A percentile compares a stretch with the other conserved stretches of the same genome.
These are phyloP conservation scores for Phytophthora fragariae DNA, from an alignment of 352 stramenopile species.

Conservation along the genomic window DNA sequence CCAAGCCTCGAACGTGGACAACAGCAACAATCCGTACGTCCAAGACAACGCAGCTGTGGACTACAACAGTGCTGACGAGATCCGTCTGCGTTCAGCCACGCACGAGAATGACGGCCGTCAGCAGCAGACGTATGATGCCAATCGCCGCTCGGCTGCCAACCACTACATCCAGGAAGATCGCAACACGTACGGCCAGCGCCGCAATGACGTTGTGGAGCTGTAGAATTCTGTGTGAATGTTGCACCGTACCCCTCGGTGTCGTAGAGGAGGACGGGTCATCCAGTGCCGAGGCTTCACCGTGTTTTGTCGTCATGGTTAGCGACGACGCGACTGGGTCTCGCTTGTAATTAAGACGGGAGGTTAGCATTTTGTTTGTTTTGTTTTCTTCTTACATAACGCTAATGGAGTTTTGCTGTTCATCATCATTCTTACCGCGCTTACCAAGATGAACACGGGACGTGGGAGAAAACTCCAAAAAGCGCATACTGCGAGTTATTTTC, in stretches of 20 bases:
- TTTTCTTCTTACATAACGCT: slow-evolving; percentile 9
- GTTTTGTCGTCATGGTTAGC: slow-evolving; percentile 10
- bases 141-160: slow-evolving; percentile 48
- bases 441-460: neutral
- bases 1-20: slow-evolving; percentile 38
- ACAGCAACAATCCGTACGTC: slow-evolving; percentile 52
- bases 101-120: slow-evolving; percentile 52
- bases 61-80: slow-evolving; percentile 56
- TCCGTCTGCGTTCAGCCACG: slow-evolving; percentile 61
- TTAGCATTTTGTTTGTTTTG: slow-evolving; percentile 30
- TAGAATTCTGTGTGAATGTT: slow-evolving; percentile 30
- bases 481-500: too few species aligned
- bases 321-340: slow-evolving; percentile 3
- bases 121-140: slow-evolving; percentile 49
- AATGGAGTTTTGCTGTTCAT: slow-evolving; percentile 25
- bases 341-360: slow-evolving; percentile 39
- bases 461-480: too few species aligned
- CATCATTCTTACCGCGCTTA: neutral
- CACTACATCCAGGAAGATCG: slow-evolving; percentile 62
- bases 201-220: slow-evolving; percentile 71
- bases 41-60: slow-evolving; percentile 41
- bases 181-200: slow-evolving; percentile 50
- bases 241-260: slow-evolving; percentile 13
- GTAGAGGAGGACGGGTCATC: slow-evolving; percentile 21
- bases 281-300: slow-evolving; percentile 9